Conservation (phyloP, 2,329 filamentous ascomycete genomes). For the Pseudocercospora ulei region DNA sequence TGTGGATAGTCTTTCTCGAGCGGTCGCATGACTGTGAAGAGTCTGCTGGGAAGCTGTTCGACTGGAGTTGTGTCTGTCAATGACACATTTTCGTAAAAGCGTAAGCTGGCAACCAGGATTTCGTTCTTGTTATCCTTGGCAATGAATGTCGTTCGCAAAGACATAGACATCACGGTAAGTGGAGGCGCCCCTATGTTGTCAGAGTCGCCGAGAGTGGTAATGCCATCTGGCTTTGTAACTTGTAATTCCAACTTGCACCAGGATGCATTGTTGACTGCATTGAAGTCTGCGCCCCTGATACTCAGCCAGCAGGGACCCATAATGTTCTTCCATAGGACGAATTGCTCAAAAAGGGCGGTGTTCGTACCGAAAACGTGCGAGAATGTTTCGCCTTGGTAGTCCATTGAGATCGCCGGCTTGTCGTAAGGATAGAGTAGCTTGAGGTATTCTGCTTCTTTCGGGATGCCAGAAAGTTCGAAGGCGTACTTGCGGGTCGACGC, state of each 20-base stretch:
- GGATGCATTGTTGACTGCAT: constrained; percentile 77
- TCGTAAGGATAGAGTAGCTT: constrained; percentile 95
- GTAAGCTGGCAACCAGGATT: constrained; percentile 79
- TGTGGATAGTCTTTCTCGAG: constrained; percentile 63
- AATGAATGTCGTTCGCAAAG: constrained; percentile 80
- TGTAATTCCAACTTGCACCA: constrained; percentile 93
- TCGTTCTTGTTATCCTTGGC: constrained; percentile 92
- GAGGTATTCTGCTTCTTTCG: constrained; percentile 80
- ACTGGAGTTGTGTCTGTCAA: constrained; percentile 79
- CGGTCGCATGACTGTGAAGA: constrained; percentile 85
- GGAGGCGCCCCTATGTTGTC: constrained; percentile 77
- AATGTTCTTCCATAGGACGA: constrained; percentile 96
- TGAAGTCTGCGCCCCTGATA: constrained; percentile 76
- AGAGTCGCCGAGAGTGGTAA: constrained; percentile 62
- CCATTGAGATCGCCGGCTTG: constrained; percentile 62
- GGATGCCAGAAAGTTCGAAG: constrained; percentile 79
- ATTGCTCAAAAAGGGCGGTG: constrained; percentile 91
- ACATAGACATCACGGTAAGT: constrained; percentile 89
- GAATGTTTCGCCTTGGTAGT: constrained; percentile 72
- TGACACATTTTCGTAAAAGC: constrained; percentile 83
- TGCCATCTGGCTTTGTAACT: constrained; percentile 64
- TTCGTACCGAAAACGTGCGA: constrained; percentile 90
- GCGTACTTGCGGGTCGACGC: constrained; percentile 82
- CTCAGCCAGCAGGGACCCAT: constrained; percentile 98
- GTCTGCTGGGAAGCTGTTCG: constrained; percentile 78